A percentile compares a stretch with the other conserved stretches of the same genome.
These are phyloP conservation scores for Paramyrothecium roridum DNA, from an alignment of 2,329 filamentous ascomycete species.

Conservation along the genomic window DNA sequence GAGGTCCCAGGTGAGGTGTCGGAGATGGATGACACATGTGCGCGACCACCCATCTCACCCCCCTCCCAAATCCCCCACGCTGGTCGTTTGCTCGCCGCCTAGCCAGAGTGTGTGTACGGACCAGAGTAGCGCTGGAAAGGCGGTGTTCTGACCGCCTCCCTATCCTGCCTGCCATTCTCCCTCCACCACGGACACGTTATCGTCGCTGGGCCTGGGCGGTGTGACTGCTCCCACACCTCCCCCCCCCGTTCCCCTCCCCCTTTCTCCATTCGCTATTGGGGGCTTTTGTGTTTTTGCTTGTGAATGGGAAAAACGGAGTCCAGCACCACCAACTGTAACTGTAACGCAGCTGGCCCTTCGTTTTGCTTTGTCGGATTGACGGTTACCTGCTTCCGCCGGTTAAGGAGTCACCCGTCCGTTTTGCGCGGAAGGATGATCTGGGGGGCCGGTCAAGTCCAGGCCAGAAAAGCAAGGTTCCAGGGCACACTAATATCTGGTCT, in stretches of 20 bases:
- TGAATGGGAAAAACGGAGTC: background rate
- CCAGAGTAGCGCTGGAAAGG: background rate
- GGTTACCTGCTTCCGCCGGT: background rate
- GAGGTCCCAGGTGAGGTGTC: background rate
- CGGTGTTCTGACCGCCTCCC: slow-evolving; percentile 3
- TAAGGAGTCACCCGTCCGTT: background rate
- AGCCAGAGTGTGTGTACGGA: background rate
- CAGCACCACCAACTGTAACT: no score
- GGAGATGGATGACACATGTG: background rate
- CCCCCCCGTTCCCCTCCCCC: no score
- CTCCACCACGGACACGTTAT: background rate
- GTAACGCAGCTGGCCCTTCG: no score
- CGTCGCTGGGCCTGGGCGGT: background rate
- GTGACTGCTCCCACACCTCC: background rate
- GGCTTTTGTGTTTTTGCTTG: background rate
- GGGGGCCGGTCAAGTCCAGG: no score
- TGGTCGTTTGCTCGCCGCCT: background rate
- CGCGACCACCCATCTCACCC: background rate
- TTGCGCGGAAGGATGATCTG: no score
- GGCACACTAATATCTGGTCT: background rate
- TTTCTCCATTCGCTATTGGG: background rate
- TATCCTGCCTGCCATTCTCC: background rate
- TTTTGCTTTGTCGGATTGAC: background rate
- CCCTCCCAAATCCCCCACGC: background rate
- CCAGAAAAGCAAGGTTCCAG: no score